phyloP scores from a whole-genome alignment of 1,139 yeast species.

The Pichia inconspicua region DNA sequence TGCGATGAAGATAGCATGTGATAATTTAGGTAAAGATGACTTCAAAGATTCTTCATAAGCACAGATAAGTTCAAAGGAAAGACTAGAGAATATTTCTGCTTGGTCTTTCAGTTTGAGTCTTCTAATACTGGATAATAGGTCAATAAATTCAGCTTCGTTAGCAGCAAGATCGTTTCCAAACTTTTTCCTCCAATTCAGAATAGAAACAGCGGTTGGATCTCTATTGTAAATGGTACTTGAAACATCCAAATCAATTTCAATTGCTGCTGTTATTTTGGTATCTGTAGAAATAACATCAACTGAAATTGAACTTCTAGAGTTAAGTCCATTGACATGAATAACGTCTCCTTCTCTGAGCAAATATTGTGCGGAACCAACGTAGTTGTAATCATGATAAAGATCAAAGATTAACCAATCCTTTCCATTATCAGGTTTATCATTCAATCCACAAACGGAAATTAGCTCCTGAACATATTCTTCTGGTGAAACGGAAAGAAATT shows the following conservation, averaged over 20 bases:
- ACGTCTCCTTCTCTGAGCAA: slow-evolving; percentile 28
- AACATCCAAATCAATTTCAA: slow-evolving; percentile 57
- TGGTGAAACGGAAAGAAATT: slow-evolving; percentile 68
- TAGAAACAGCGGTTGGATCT: slow-evolving; percentile 48
- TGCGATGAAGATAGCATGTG: slow-evolving; percentile 40
- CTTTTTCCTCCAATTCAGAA: slow-evolving; percentile 49
- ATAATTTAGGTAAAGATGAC: slow-evolving; percentile 20
- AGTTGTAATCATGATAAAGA: slow-evolving; percentile 57
- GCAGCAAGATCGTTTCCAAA: slow-evolving; percentile 28
- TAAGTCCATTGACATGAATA: slow-evolving; percentile 21
- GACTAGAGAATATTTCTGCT: slow-evolving; percentile 48
- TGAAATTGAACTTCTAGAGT: slow-evolving; percentile 23
- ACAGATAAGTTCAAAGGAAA: slow-evolving; percentile 37
- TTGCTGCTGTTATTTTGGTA: slow-evolving; percentile 35
- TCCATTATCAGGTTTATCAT: slow-evolving; percentile 17
- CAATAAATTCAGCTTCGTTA: slow-evolving; percentile 22
- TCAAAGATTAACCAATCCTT: slow-evolving; percentile 48
- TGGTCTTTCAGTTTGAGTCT: slow-evolving; percentile 35
- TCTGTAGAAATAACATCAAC: slow-evolving; percentile 21
- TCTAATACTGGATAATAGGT: slow-evolving; percentile 39
- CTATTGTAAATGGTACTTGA: slow-evolving; percentile 64
- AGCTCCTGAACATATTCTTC: slow-evolving; percentile 40
- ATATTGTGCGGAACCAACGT: slow-evolving; percentile 45
- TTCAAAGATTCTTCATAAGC: slow-evolving; percentile 20
- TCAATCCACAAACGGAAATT: slow-evolving; percentile 42